Evolutionary conservation across 2,329 filamentous ascomycete genomes (phyloP).

Genomic region (Myotisia sp.): DNA sequence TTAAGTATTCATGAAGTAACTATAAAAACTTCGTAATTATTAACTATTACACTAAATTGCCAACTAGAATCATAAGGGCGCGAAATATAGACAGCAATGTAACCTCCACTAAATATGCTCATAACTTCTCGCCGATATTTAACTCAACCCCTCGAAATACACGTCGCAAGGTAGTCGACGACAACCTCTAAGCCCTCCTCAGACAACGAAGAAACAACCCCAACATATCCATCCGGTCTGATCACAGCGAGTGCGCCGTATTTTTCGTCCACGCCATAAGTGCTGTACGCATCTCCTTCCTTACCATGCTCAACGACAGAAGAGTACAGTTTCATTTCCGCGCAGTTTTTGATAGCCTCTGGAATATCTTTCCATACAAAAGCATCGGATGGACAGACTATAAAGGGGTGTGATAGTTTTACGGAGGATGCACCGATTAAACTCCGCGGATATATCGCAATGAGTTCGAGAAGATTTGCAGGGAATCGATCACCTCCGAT

Average conservation of each 20-base stretch:
- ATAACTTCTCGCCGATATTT: too few species aligned
- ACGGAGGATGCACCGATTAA: background rate
- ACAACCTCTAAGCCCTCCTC: constrained; percentile 15
- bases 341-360: constrained; percentile 18
- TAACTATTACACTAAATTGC: too few species aligned
- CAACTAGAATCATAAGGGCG: too few species aligned
- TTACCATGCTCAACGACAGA: constrained; percentile 12
- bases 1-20: too few species aligned
- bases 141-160: constrained; percentile 5
- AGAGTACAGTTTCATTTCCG: constrained; percentile 25
- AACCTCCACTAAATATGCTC: too few species aligned
- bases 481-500: constrained; percentile 15
- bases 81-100: too few species aligned
- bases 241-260: constrained; percentile 23
- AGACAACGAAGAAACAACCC: constrained; percentile 15
- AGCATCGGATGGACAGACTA: constrained; percentile 6
- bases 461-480: constrained; percentile 19
- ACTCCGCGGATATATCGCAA: constrained; percentile 22
- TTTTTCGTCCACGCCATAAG: constrained; percentile 21
- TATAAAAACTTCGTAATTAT: too few species aligned
- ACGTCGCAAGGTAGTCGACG: constrained; percentile 15
- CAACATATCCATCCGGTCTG: constrained; percentile 28
- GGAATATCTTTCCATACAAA: constrained; percentile 25
- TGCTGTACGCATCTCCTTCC: constrained; percentile 23
- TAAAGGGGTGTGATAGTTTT: background rate